These are phyloP conservation scores for Chytridiales sp. DNA, from an alignment of 371 early-diverging fungal species.

Conservation along the genomic window DNA sequence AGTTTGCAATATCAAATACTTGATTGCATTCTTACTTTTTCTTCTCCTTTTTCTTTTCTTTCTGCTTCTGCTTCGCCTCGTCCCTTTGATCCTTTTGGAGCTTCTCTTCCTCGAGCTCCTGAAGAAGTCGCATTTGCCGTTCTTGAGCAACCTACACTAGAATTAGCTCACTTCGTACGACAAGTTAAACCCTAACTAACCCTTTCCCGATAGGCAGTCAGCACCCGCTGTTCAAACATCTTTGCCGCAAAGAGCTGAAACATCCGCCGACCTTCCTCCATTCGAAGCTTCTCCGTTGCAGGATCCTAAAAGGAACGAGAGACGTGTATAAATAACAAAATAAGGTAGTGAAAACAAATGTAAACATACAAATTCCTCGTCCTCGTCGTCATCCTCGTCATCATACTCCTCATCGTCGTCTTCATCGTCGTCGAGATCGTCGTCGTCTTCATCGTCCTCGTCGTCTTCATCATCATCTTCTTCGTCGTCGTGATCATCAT, in stretches of 20 bases:
- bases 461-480: neutral
- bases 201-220: conserved; percentile 89
- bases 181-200: conserved; percentile 27
- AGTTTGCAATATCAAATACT: neutral
- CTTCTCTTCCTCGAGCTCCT: conserved; percentile 82
- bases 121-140: conserved; percentile 72
- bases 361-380: conserved; percentile 16
- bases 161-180: neutral
- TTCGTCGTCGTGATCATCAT: neutral
- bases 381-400: conserved; percentile 7
- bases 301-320: no score
- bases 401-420: neutral
- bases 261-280: conserved; percentile 89
- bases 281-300: conserved; percentile 78
- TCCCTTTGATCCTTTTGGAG: conserved; percentile 63
- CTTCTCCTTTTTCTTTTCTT: conserved; percentile 63
- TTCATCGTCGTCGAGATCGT: neutral
- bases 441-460: neutral
- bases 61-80: conserved; percentile 54
- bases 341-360: no score
- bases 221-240: conserved; percentile 92
- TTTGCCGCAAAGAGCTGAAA: conserved; percentile 93
- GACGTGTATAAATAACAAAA: no score
- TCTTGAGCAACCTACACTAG: conserved; percentile 69
- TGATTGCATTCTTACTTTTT: conserved; percentile 62